phyloP scores from a whole-genome alignment of 2,329 filamentous ascomycete species.

The Alternaria brassicae region DNA sequence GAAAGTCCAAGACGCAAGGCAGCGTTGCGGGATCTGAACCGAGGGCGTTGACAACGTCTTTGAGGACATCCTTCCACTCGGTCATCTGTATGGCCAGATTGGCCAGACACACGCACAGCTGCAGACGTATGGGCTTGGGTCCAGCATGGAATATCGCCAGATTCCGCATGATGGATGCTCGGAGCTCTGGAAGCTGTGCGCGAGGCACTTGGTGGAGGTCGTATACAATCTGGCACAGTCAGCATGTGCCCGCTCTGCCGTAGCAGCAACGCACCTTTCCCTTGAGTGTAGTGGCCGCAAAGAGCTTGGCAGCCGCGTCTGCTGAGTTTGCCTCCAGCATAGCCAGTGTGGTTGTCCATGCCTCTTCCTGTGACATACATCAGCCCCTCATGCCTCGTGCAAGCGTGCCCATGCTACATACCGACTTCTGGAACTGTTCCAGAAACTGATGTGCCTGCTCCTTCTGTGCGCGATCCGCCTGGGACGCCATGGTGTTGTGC shows the following conservation, averaged over 20 bases:
- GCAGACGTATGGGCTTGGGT: conserved; percentile 78
- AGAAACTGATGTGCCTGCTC: conserved; percentile 89
- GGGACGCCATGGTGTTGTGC: conserved; percentile 87
- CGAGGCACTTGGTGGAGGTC: conserved; percentile 88
- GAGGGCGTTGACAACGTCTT: conserved; percentile 79
- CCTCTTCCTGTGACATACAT: conserved; percentile 70
- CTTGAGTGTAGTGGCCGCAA: conserved; percentile 95
- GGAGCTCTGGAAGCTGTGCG: conserved; percentile 75
- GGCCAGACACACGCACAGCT: conserved; percentile 92
- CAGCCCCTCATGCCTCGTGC: conserved; percentile 32
- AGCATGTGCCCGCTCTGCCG: conserved; percentile 17
- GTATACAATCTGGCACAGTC: conserved; percentile 80
- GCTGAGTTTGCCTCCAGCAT: conserved; percentile 80
- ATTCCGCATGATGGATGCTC: conserved; percentile 82
- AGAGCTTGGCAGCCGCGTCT: conserved; percentile 86
- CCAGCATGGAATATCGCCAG: conserved; percentile 82
- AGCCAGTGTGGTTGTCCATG: conserved; percentile 87
- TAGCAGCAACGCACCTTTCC: conserved; percentile 76
- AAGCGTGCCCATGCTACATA: conserved; percentile 58
- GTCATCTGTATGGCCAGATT: conserved; percentile 96
- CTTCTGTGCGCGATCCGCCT: conserved; percentile 81
- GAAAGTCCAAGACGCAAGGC: conserved; percentile 90
- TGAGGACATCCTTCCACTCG: conserved; percentile 91
- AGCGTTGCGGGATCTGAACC: conserved; percentile 79
- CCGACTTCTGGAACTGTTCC: conserved; percentile 97